Evolutionary conservation across 2,329 filamentous ascomycete species (phyloP), one percentile per base, ranked within the genome.

Genomic region (Trichoderma sp.): DNA sequence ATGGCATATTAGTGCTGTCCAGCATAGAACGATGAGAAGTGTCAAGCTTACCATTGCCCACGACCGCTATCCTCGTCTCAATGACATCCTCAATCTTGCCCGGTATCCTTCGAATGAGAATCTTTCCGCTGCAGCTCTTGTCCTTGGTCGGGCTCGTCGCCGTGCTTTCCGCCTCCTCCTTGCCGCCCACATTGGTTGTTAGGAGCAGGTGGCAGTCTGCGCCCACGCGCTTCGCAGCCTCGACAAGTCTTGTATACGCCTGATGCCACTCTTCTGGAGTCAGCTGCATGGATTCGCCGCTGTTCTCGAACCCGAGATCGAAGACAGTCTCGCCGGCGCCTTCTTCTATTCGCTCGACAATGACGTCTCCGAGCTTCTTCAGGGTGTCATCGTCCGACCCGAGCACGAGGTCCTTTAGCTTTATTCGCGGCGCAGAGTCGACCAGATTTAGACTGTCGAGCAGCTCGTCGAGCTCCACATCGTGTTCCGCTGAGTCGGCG

Each of bases 31-130:
- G 24, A n/a, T 37, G 3, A 8, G 11, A 14, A 5, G n/a, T 30
- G 18, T 1, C 30, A 39, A 61, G 72, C 83, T 77, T 78, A 90
- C 88, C 93, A 82, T 99, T 99, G 59, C 96, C 96, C 8, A 99
- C 96, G 0, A 99, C 96, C 0, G 95, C 96, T 81, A 99, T 96
- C 73, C 96, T 84, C 11, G 95, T 97, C 84, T 99, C 96, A 70
- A 97, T 97, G 30, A 97, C 92, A 68, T 96, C 89, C 77, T 98
- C 94, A 5, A 93, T 87, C 14, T 86, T 90, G 24, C 85, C 82
- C 3, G 94, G 93, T 26, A 87, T 83, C 76, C 91, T 89, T 49
- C 96, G 89, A 70, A 98, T 86, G 74, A 98, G 87, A 60, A 97
- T 79, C 79, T 97, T 98, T n/a, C 94, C 94, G 71, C 89, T 91